Percentiles rank a stretch among this genome's conserved stretches.
These are phyloP conservation scores for Hanseniaspora gamundiae DNA, from an alignment of 1,139 yeast genomes.

Conservation along the genomic window DNA sequence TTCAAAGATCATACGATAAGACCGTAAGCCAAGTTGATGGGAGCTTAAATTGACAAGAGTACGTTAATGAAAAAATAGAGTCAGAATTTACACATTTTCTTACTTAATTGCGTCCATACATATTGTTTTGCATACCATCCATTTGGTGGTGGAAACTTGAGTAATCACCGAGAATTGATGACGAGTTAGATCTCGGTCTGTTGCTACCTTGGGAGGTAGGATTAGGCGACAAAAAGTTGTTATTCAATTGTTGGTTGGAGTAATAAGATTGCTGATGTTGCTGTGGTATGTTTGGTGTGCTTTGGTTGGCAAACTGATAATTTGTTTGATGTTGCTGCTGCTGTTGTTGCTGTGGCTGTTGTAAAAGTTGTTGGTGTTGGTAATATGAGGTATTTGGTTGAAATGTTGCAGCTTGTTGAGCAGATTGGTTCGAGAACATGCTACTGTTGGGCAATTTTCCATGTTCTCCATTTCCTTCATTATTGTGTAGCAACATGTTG, in stretches of 20 bases:
- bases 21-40: too few species aligned
- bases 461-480: too few species aligned
- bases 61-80: too few species aligned
- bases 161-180: conserved; percentile 47
- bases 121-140: conserved; percentile 29
- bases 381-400: too few species aligned
- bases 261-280: conserved; percentile 7
- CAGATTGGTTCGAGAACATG: too few species aligned
- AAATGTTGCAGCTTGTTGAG: neutral
- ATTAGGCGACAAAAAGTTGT: conserved; percentile 7
- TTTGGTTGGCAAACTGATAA: too few species aligned
- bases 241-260: conserved; percentile 9
- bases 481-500: neutral
- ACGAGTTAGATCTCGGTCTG: conserved; percentile 27
- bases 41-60: too few species aligned
- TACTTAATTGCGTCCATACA: neutral
- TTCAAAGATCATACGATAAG: too few species aligned
- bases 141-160: conserved; percentile 56
- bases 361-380: neutral
- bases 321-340: neutral
- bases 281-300: neutral
- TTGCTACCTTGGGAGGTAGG: conserved; percentile 10
- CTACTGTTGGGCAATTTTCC: conserved; percentile 4
- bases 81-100: too few species aligned
- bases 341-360: neutral